Base-by-base conservation (phyloP, 192 early-diverging fungal genomes). In the Spizellomyces sp. region DNA sequence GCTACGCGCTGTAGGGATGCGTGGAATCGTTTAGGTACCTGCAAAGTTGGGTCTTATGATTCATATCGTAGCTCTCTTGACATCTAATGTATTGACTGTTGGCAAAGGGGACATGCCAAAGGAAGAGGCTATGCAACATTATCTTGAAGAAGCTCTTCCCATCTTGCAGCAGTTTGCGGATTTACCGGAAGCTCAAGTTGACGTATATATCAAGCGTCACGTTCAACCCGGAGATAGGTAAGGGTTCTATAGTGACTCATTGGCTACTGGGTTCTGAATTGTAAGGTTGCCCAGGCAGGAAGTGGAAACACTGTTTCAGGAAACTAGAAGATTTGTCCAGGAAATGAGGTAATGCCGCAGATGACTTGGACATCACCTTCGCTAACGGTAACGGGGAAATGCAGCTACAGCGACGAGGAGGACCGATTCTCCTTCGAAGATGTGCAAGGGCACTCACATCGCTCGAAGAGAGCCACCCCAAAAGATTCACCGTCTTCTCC, bases 351-450 rank as follows among this genome's bases (percentile, higher is more conserved):
- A 22, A 56, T 3, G 54, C 7, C n/a, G 22, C 5, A 19, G n/a
- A 56, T 56, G 7, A 22, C 5, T 22, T 19, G 54, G n/a, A 22
- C 22, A 4, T 19, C 4, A 6, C n/a, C 4, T 22, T 22, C n/a
- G 5, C n/a, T 19, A 56, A n/a, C n/a, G n/a, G 5, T 19, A 56
- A n/a, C n/a, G n/a, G 5, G n/a, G n/a, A 56, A 56, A 19, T n/a
- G 54, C 22, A 56, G 59, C 15, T 61, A 19, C 36, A 61, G 59
- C 36, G 59, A 61, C 42, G 59, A 61, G 15, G 59, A 61, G 36
- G 59, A 61, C 59, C 59, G 59, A 17, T 61, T 61, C 42, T 61
- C 59, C 42, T 61, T 61, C 42, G 59, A 61, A 42, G 59, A 61
- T 42, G 59, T 61, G 17, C 22, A 15, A 15, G 17, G 21, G 17